Base-by-base conservation (phyloP, 768 basidiomycete species). In the Boletus edulis region DNA sequence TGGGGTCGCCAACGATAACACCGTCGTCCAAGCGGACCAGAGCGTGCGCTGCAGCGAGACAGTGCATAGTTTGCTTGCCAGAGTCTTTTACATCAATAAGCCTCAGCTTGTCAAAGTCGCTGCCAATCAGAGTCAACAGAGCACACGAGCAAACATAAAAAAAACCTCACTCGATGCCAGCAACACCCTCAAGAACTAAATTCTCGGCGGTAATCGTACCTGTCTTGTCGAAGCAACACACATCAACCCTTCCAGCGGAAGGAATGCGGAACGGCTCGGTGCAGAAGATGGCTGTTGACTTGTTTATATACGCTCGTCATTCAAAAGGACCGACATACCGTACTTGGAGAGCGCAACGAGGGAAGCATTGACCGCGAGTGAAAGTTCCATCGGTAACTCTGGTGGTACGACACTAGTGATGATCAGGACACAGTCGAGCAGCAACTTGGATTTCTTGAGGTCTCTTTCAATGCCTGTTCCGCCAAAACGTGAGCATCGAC, bases 181-280 rank as follows among this genome's bases (percentile, higher is more conserved):
- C 91, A 40, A 99, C 82, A 51, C 97, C 97, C 68, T 99, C 95
- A 1, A 98, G 79, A 9, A 98, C 94, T 13, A 98, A 75, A 68
- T 94, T 88, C 70, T 98, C 95, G 0, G 93, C 93, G 0, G 97
- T 99, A 62, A 99, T 98, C 0, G 97, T 98, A 22, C 96, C 97
- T 0, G 97, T 99, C 80, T 99, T 99, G 74, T 99, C 97, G 63
- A 99, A 98, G 73, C 97, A 98, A 72, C 97, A 99, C 15, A 98
- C 89, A 62, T 99, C 97, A 3, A 98, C 94, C 20, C 94, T 83
- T 6, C 97, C 97, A 6, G 97, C 97, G 57, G 78, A 91, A 0
- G 97, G 95, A 57, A 98, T 99, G 20, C 97, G 85, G 84, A 99
- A 98, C 1, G 97, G 97, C 65, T 99, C 97, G 17, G 97, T 99